Base-by-base conservation (phyloP, 805 yeast genomes). In the Wickerhamomyces ciferrii region DNA sequence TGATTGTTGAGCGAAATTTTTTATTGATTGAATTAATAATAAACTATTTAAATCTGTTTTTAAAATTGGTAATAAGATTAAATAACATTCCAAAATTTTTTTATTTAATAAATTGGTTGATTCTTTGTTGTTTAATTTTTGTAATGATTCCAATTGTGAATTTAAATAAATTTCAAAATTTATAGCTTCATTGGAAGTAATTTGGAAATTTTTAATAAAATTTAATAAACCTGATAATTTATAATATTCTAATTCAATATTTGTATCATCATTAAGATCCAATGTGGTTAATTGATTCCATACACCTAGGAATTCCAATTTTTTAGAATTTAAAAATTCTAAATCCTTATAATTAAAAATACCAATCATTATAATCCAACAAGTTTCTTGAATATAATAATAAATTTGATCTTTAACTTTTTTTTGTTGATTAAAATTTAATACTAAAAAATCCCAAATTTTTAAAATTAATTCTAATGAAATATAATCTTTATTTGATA, bases 301-400 rank as follows among this genome's bases (percentile, higher is more conserved):
- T 47, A 84, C 68, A 10, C 71, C 61, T 41, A 85, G 62, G 43
- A 86, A 68, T 52, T 83, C 88, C 3, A 81, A 72, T 14, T 75
- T 65, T 51, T 83, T 83, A 46, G 79, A 68, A 43, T 72, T 67
- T 34, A 86, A 67, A 46, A 78, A 76, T 21, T 70, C 65, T 15
- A 74, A 72, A 34, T 84, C 85, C 0, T 65, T 56, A 55, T 78
- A 76, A 43, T 81, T 76, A 72, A 85, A 77, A 4, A 84, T 61
- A 2, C 92, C 92, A 49, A 73, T 69, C 20, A 86, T 56, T 21
- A 83, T 55, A 15, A 78, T 71, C 92, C 94, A 86, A 37, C 87
- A 64, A 39, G 76, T 60, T 42, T 76, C 43, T 35, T 69, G 58
- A 53, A 71, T 60, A 53, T 65, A 58, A 60, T 67, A 58, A 49